These are phyloP conservation scores for Chaetomium sp. DNA, from an alignment of 2,329 filamentous ascomycete species.

Conservation along the genomic window DNA sequence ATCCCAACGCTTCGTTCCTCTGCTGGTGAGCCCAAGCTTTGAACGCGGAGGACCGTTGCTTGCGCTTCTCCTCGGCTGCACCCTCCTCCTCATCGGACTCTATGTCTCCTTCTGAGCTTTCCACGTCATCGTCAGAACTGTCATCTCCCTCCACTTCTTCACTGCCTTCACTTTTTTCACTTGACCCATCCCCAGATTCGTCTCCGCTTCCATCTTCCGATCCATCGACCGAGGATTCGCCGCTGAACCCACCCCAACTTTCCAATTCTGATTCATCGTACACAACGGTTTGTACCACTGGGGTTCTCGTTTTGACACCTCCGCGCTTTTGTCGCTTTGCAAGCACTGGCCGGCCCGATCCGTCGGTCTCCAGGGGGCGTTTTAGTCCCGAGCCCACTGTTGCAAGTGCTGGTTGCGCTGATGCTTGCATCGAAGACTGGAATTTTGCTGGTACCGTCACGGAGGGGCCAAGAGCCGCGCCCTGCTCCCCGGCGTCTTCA, in stretches of 20 bases:
- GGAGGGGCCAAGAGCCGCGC: conserved; percentile 3
- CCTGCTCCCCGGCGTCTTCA: conserved; percentile 20
- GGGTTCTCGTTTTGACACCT: conserved; percentile 50
- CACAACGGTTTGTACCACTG: conserved; percentile 39
- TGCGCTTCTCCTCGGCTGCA: conserved; percentile 29
- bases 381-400: conserved; percentile 73
- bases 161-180: conserved; percentile 31
- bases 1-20: conserved; percentile 73
- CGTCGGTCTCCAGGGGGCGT: conserved; percentile 72
- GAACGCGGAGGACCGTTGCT: conserved; percentile 60
- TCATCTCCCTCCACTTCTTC: conserved; percentile 24
- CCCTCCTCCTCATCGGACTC: conserved; percentile 28
- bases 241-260: conserved; percentile 57
- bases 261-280: conserved; percentile 38
- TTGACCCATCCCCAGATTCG: conserved; percentile 28
- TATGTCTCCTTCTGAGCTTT: conserved; percentile 18
- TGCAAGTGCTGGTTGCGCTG: conserved; percentile 12
- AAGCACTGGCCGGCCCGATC: conserved; percentile 73
- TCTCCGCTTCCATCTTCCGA: conserved; percentile 26
- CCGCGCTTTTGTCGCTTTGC: conserved; percentile 73
- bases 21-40: conserved; percentile 88
- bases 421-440: not conserved
- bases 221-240: conserved; percentile 23
- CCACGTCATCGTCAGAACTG: conserved; percentile 5
- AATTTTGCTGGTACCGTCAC: not conserved